Evolutionary conservation across 257 asterid genomes (phyloP), one percentile per base, ranked within the genome.

Genomic region (Penstemon eatonii): DNA sequence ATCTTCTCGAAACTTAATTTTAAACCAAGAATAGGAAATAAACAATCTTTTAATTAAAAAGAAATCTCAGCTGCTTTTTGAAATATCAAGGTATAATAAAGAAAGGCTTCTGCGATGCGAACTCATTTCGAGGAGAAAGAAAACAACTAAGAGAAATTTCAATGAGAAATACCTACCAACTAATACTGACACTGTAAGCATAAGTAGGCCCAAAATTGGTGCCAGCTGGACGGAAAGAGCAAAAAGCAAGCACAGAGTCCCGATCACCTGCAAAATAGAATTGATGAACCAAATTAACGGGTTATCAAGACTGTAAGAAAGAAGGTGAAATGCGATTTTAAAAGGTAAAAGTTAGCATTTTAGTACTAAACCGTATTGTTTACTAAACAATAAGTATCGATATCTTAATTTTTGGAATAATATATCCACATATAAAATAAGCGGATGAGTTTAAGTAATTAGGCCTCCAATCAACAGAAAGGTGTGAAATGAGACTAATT

Each of bases 201-300:
- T 93, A 68, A 93, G 95, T 15, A 87, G 37, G 66, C 88, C 96
- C 73, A 93, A 77, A 81, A 93, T 87, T 41, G 99, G 99, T 45
- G 99, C 99, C 81, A 93, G 89, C 82, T 90, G 95, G 70, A 77
- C 76, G 5, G 99, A 90, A 72, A 93, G 85, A 69, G 71, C 81
- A 74, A 86, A 90, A 61, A 93, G 92, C 68, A 93, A 77, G 82
- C 90, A 85, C 46, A 93, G 82, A 56, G 99, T 93, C 73, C 99
- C 99, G 53, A 81, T 13, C 56, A 93, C 89, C 99, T 93, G 97
- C 84, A 79, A 56, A 45, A 75, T 56, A 38, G 60, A 52, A 38
- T 65, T 56, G 66, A 71, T 58, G 61, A 4, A 38, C 73, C 47
- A 50, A 52, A 47, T 60, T 19, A 52, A 76, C 25, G 57, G 73